These are phyloP conservation scores for Seiridium unicorne DNA, from an alignment of 2,329 filamentous ascomycete species.

Conservation along the genomic window DNA sequence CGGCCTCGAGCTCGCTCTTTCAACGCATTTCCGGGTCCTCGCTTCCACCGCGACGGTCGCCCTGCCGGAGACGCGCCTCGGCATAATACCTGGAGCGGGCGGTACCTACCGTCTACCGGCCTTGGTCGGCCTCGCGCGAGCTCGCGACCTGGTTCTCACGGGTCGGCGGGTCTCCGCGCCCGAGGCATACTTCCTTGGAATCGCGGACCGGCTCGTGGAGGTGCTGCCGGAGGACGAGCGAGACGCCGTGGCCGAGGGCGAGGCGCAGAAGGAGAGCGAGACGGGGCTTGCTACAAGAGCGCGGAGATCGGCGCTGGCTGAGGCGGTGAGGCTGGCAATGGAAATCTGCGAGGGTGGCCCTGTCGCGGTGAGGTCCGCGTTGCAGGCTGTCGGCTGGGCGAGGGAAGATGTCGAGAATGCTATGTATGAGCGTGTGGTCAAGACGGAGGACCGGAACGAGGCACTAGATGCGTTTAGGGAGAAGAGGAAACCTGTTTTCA, in stretches of 20 bases:
- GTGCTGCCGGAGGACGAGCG: conserved; percentile 58
- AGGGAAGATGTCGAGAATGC: conserved; percentile 78
- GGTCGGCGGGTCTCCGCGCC: conserved; percentile 79
- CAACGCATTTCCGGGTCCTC: conserved; percentile 86
- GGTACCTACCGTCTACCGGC: conserved; percentile 85
- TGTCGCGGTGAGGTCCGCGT: conserved; percentile 73
- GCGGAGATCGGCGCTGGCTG: conserved; percentile 66
- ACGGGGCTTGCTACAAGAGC: conserved; percentile 53
- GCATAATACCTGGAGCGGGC: conserved; percentile 92
- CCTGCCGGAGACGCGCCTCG: conserved; percentile 87
- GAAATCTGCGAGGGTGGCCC: conserved; percentile 91
- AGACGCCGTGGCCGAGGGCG: conserved; percentile 36
- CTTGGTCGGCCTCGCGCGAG: conserved; percentile 75
- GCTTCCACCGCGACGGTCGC: conserved; percentile 75
- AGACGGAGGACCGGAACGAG: conserved; percentile 83
- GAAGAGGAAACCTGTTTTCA: conserved; percentile 60
- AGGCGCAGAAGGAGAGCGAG: conserved; percentile 34
- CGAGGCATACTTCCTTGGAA: conserved; percentile 88
- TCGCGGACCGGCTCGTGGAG: conserved; percentile 89
- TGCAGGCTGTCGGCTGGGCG: conserved; percentile 74
- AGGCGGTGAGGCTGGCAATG: conserved; percentile 74
- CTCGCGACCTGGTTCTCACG: conserved; percentile 87
- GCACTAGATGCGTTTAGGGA: conserved; percentile 79
- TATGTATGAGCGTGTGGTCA: conserved; percentile 81
- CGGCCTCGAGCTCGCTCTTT: conserved; percentile 87